Evolutionary conservation across 2,329 filamentous ascomycete species (phyloP).

Genomic region (Epichloe baconii): DNA sequence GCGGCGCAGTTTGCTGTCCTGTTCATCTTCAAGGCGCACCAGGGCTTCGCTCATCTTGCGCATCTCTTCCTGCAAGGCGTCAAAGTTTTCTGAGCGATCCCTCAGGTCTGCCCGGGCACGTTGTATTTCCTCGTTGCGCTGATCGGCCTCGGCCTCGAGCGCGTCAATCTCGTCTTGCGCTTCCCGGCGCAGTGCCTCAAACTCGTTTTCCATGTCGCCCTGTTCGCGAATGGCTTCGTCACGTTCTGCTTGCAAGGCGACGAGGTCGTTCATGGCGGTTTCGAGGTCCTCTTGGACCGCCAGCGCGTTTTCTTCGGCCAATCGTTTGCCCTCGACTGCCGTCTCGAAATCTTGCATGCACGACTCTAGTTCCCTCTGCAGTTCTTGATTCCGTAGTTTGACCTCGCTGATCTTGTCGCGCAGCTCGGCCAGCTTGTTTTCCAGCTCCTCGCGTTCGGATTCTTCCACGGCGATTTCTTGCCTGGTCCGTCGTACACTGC

Average conservation of each 20-base stretch:
- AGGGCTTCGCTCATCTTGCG: slow-evolving; percentile 79
- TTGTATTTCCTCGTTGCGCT: slow-evolving; percentile 57
- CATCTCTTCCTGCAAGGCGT: slow-evolving; percentile 87
- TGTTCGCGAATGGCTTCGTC: slow-evolving; percentile 68
- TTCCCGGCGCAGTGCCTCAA: slow-evolving; percentile 47
- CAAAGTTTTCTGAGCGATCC: slow-evolving; percentile 74
- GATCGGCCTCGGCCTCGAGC: slow-evolving; percentile 59
- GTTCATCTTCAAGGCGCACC: slow-evolving; percentile 78
- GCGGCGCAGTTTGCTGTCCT: slow-evolving; percentile 61
- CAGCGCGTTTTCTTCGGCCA: slow-evolving; percentile 43
- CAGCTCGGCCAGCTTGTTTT: slow-evolving; percentile 69
- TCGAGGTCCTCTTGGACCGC: slow-evolving; percentile 73
- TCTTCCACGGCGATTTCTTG: slow-evolving; percentile 53
- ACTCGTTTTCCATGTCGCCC: slow-evolving; percentile 44
- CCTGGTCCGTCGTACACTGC: slow-evolving; percentile 52
- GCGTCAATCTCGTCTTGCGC: slow-evolving; percentile 54
- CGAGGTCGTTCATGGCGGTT: slow-evolving; percentile 64
- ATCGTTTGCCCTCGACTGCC: slow-evolving; percentile 48
- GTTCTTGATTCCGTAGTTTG: slow-evolving; percentile 79
- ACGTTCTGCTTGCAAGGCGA: slow-evolving; percentile 67
- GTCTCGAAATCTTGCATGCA: slow-evolving; percentile 70
- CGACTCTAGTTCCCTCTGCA: slow-evolving; percentile 69
- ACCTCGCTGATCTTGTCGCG: slow-evolving; percentile 78
- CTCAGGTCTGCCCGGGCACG: slow-evolving; percentile 58
- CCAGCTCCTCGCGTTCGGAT: slow-evolving; percentile 70